Conservation (phyloP, 2,329 filamentous ascomycete genomes). For the Monosporascus sp. region DNA sequence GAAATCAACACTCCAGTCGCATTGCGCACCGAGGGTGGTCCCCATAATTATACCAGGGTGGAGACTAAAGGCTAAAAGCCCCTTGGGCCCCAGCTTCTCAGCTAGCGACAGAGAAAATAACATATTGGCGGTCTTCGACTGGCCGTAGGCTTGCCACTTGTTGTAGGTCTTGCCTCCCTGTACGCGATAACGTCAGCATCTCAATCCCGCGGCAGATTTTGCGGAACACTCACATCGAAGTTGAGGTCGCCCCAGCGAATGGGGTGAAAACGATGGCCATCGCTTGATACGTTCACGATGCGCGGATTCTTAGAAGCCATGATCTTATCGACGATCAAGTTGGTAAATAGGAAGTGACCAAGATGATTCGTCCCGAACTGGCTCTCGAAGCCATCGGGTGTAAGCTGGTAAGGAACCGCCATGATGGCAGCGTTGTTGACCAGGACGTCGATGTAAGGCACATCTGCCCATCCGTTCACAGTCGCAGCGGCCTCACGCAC, state of each 20-base stretch:
- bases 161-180: constrained; percentile 18
- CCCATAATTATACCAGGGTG: constrained; percentile 21
- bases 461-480: constrained; percentile 25
- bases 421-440: constrained; percentile 38
- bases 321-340: constrained; percentile 27
- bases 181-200: too few species aligned
- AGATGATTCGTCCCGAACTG: constrained; percentile 31
- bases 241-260: constrained; percentile 37
- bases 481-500: constrained; percentile 27
- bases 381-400: constrained; percentile 32
- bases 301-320: constrained; percentile 20
- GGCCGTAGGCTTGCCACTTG: constrained; percentile 29
- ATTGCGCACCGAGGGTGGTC: constrained; percentile 2
- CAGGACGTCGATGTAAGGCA: constrained; percentile 19
- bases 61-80: constrained; percentile 24
- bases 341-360: constrained; percentile 33
- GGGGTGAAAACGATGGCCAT: constrained; percentile 34
- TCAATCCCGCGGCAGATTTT: too few species aligned
- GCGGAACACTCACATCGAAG: constrained; percentile 18
- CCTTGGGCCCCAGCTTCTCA: constrained; percentile 9
- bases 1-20: constrained; percentile 2
- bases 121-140: constrained; percentile 33
- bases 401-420: constrained; percentile 21
- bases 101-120: constrained; percentile 15
- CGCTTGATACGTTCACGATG: constrained; percentile 37